Conservation (phyloP, 2,329 filamentous ascomycete genomes). For the Beauveria bassiana region DNA sequence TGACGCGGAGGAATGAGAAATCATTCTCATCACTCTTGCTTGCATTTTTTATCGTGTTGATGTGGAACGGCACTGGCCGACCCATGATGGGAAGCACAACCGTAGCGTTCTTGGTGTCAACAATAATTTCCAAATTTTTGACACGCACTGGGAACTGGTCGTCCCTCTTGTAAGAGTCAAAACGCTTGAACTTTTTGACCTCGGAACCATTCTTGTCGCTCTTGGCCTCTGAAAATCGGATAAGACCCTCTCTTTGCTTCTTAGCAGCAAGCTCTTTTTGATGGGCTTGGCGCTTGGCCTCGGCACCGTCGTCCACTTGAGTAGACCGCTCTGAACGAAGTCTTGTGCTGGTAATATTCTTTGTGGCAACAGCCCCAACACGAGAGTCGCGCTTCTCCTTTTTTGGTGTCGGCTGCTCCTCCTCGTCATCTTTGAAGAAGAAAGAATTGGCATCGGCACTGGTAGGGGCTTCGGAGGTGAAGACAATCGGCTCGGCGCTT, state of each 20-base stretch:
- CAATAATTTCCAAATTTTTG: constrained; percentile 79
- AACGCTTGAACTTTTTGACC: constrained; percentile 97
- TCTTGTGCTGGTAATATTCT: constrained; percentile 91
- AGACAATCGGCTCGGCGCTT: constrained; percentile 69
- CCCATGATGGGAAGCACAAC: constrained; percentile 96
- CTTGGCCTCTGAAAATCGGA: constrained; percentile 77
- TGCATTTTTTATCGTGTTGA: constrained; percentile 95
- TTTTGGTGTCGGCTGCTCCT: constrained; percentile 77
- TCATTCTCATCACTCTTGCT: constrained; percentile 96
- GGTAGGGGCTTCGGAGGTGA: constrained; percentile 86
- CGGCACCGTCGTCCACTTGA: constrained; percentile 81
- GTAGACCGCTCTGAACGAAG: constrained; percentile 85
- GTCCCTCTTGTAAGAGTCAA: constrained; percentile 97
- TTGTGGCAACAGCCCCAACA: constrained; percentile 80
- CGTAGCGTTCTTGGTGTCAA: constrained; percentile 84
- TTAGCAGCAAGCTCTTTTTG: constrained; percentile 81
- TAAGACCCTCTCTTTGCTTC: constrained; percentile 84
- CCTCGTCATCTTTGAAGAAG: constrained; percentile 96
- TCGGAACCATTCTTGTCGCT: constrained; percentile 76
- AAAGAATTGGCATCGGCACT: constrained; percentile 94
- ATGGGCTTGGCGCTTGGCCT: constrained; percentile 79
- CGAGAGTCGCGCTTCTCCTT: constrained; percentile 80
- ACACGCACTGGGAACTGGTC: constrained; percentile 82
- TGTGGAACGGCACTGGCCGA: constrained; percentile 94
- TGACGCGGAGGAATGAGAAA: constrained; percentile 89